These are phyloP conservation scores for Fraxinus albicans DNA, from an alignment of 305 asterid genomes.

Conservation along the genomic window DNA sequence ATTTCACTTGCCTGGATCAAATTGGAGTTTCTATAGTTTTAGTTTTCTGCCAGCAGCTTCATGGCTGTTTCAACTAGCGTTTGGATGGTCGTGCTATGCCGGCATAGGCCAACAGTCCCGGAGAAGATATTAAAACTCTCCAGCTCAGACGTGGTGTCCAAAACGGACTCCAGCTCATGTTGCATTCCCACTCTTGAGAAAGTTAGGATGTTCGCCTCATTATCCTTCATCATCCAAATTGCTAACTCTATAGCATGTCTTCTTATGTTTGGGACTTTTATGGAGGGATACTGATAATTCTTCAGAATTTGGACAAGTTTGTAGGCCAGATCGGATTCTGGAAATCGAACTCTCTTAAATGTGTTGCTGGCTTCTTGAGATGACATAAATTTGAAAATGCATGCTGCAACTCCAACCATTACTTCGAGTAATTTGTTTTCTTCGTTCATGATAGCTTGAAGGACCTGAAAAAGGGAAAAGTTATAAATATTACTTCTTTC, in stretches of 20 bases:
- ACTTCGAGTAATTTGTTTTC: slow-evolving; percentile 83
- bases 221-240: slow-evolving; percentile 87
- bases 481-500: neutral
- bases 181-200: slow-evolving; percentile 58
- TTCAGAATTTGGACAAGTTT: slow-evolving; percentile 48
- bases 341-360: slow-evolving; percentile 42
- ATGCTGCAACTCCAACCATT: slow-evolving; percentile 77
- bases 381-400: slow-evolving; percentile 58
- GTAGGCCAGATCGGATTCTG: slow-evolving; percentile 51
- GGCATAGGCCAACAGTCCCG: slow-evolving; percentile 75
- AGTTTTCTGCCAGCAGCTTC: slow-evolving; percentile 44
- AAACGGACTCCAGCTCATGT: slow-evolving; percentile 56
- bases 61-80: slow-evolving; percentile 63
- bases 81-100: slow-evolving; percentile 57
- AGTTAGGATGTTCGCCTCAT: slow-evolving; percentile 28
- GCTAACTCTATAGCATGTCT: slow-evolving; percentile 73
- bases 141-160: slow-evolving; percentile 79
- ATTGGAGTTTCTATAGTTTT: neutral
- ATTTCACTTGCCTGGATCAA: neutral
- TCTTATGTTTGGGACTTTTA: slow-evolving; percentile 77
- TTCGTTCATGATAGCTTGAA: slow-evolving; percentile 69
- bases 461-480: slow-evolving; percentile 44
- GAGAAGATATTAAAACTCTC: slow-evolving; percentile 89
- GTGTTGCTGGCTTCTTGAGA: slow-evolving; percentile 44
- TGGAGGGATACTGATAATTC: slow-evolving; percentile 54